These are phyloP conservation scores for Cytospora mali DNA, from an alignment of 2,329 filamentous ascomycete genomes.

Conservation along the genomic window DNA sequence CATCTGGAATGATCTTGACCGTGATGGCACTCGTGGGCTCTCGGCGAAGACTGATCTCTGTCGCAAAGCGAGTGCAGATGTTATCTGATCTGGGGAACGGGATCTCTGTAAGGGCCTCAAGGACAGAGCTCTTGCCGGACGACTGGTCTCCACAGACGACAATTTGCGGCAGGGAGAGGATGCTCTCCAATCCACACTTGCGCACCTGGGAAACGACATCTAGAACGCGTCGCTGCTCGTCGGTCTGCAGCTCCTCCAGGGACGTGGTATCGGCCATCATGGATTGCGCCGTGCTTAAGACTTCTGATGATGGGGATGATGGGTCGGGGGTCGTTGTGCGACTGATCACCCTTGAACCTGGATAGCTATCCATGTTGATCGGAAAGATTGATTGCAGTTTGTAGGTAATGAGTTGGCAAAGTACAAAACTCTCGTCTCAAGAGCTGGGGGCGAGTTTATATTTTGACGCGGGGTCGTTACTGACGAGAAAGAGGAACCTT, in stretches of 20 bases:
- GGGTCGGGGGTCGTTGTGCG: not conserved
- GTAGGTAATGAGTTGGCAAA: too few species aligned
- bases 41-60: slow-evolving; percentile 16
- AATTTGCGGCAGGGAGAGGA: slow-evolving; percentile 3
- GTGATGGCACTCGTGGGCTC: not conserved
- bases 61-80: slow-evolving; percentile 22
- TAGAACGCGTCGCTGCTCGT: slow-evolving; percentile 16
- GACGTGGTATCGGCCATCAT: not conserved
- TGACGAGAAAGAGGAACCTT: not conserved
- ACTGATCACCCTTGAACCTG: not conserved
- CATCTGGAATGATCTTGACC: slow-evolving; percentile 3
- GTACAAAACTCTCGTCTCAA: too few species aligned
- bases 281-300: too few species aligned
- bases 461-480: not conserved
- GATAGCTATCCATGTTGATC: not conserved
- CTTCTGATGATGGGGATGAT: too few species aligned
- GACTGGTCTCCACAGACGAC: slow-evolving; percentile 24
- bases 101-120: slow-evolving; percentile 18
- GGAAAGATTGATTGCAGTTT: not conserved
- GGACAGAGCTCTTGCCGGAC: slow-evolving; percentile 16
- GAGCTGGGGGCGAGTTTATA: not conserved
- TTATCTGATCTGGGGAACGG: slow-evolving; percentile 18
- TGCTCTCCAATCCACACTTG: not conserved
- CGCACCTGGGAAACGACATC: slow-evolving; percentile 15
- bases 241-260: slow-evolving; percentile 11